Percentiles rank a stretch among this genome's conserved stretches.
Evolutionary conservation across 805 yeast genomes (phyloP).

Genomic region (Candida hungchunana): DNA sequence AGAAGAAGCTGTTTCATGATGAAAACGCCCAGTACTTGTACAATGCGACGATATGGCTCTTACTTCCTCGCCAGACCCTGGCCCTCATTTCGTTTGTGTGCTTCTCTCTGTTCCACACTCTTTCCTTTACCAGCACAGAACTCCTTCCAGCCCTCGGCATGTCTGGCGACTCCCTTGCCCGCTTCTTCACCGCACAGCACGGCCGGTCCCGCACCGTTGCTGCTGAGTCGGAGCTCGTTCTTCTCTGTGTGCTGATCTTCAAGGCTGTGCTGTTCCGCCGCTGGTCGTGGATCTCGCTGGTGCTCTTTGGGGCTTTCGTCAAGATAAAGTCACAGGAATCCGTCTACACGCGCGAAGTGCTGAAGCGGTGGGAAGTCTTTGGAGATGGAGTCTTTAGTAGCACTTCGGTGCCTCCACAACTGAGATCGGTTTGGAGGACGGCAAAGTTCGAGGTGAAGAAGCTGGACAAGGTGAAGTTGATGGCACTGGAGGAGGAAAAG

Average conservation of each 20-base stretch:
- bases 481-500: too few species aligned
- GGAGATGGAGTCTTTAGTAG: constrained; percentile 52
- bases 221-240: constrained; percentile 51
- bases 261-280: constrained; percentile 56
- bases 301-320: constrained; percentile 57
- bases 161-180: constrained; percentile 31
- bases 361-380: constrained; percentile 67
- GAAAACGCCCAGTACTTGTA: constrained; percentile 73
- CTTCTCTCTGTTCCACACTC: constrained; percentile 77
- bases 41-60: constrained; percentile 49
- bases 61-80: constrained; percentile 50
- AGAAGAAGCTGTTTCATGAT: constrained; percentile 39
- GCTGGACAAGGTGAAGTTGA: constrained; percentile 16
- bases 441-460: constrained; percentile 34
- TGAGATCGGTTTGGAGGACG: constrained; percentile 46
- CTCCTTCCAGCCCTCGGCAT: constrained; percentile 56
- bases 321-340: constrained; percentile 77
- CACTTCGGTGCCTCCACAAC: constrained; percentile 47
- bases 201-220: constrained; percentile 56
- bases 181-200: constrained; percentile 49
- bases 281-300: constrained; percentile 57
- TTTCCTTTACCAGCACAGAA: constrained; percentile 62
- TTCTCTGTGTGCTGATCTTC: constrained; percentile 39
- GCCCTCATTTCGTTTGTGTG: constrained; percentile 70
- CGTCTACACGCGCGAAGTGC: constrained; percentile 60